These are phyloP conservation scores for Pyronema domesticum DNA, from an alignment of 495 filamentous ascomycete species.

Conservation along the genomic window DNA sequence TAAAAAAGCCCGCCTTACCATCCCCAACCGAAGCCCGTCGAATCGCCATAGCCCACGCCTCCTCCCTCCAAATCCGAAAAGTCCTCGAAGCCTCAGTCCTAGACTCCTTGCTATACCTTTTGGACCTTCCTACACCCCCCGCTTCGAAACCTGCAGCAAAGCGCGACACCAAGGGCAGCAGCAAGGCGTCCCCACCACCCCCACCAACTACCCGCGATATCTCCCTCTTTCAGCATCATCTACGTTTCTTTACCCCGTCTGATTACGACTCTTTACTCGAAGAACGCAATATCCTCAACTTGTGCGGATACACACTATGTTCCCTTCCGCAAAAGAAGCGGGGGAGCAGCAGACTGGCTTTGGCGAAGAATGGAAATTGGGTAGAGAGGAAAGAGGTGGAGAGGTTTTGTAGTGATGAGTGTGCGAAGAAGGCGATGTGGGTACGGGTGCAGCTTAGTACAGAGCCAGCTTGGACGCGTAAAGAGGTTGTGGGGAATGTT, in stretches of 20 bases:
- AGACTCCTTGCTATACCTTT: constrained; percentile 46
- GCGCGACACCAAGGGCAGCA: too few species aligned
- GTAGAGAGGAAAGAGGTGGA: constrained; percentile 52
- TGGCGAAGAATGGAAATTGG: constrained; percentile 34
- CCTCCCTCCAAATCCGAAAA: constrained; percentile 58
- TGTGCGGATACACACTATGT: constrained; percentile 75
- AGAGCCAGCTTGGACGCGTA: constrained; percentile 58
- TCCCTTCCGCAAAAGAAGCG: constrained; percentile 31
- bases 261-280: constrained; percentile 77
- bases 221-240: constrained; percentile 34
- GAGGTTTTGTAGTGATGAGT: constrained; percentile 72
- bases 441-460: constrained; percentile 70
- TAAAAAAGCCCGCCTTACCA: constrained; percentile 25
- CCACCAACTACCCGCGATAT: constrained; percentile 3
- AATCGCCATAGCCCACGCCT: constrained; percentile 62
- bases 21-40: constrained; percentile 34
- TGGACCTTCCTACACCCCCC: constrained; percentile 37
- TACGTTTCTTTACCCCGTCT: constrained; percentile 57
- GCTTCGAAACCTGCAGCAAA: constrained; percentile 38
- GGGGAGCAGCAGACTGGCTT: constrained; percentile 32
- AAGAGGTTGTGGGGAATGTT: constrained; percentile 37
- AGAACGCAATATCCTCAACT: constrained; percentile 62
- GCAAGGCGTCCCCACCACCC: constrained; percentile 21
- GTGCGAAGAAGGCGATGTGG: constrained; percentile 61
- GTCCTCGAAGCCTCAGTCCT: constrained; percentile 55